Evolutionary conservation across 2,329 filamentous ascomycete species (phyloP), one percentile per base, ranked within the genome.

Genomic region (Cadophora luteo-olivacea): DNA sequence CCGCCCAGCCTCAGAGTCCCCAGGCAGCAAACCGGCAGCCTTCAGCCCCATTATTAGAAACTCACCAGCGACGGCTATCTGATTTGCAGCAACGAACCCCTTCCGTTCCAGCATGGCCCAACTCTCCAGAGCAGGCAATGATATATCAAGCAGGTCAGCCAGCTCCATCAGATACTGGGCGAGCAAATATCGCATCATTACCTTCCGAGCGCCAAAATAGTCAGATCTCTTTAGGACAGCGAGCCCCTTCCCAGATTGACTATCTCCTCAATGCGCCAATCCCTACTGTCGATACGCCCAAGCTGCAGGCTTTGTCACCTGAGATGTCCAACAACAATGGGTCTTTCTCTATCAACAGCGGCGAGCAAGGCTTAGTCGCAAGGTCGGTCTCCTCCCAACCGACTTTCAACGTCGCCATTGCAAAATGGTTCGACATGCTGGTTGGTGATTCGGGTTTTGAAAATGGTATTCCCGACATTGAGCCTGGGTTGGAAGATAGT

Each of bases 371-470:
- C 19, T 4, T 57, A 11, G 61, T 61, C 14, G 19, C 61, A 16
- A 62, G 64, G 36, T 57, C 64, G 12, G n/a, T 24, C 38, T 32
- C 54, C 3, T 67, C 65, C 8, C 68, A 66, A 41, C 68, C 64
- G 0, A 57, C 63, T 1, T 68, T 66, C 51, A 68, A 69, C 45
- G 68, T 64, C 22, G 68, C 68, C 22, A 67, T 69, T 9, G 57
- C 64, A 12, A 64, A 64, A 61, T 69, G 68, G 68, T 69, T 69
- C 52, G 61, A 65, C 29, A 64, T 69, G 61, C 68, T 69, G 1
- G 65, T 64, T n/a, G 64, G 64, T 36, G 68, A 69, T 41, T 41
- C 64, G 6, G 65, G 38, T 7, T 64, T 69, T 29, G 68, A 68
- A 24, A 66, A 58, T 64, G 67, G 32, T 32, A 14, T 51, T 5